Conservation (phyloP, 371 early-diverging fungal genomes). For the Rhizomucor pusillus region DNA sequence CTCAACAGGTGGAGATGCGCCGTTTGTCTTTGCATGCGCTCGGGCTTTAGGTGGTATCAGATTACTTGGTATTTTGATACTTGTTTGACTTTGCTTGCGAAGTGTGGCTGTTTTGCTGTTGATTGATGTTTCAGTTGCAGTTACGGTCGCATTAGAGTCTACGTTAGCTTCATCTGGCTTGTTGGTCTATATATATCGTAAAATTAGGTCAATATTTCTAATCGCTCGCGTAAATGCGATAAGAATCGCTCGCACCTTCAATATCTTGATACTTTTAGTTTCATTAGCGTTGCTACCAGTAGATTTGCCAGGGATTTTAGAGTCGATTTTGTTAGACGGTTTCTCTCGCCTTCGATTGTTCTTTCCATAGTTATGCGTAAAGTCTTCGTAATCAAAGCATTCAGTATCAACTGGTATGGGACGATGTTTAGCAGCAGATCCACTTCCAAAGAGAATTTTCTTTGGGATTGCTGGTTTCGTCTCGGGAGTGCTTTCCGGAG, state of each 20-base stretch:
- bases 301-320: not conserved
- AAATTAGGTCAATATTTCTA: too few species aligned
- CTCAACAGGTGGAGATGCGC: not conserved
- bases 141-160: not conserved
- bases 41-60: constrained; percentile 34
- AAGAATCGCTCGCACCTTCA: too few species aligned
- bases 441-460: not conserved
- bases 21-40: constrained; percentile 7
- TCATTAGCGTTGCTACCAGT: too few species aligned
- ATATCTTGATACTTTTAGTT: too few species aligned
- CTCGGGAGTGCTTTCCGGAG: not conserved
- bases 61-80: constrained; percentile 16
- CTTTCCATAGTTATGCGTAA: not conserved
- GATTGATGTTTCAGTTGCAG: not conserved
- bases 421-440: not conserved
- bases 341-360: not conserved
- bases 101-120: not conserved
- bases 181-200: constrained; percentile 3
- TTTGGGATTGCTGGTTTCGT: not conserved
- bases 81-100: constrained; percentile 5
- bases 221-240: too few species aligned
- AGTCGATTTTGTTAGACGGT: not conserved
- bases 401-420: not conserved
- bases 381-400: constrained; percentile 1
- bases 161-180: not conserved